phyloP scores from a whole-genome alignment of 2,329 filamentous ascomycete species.

The Stemphylium beticola region DNA sequence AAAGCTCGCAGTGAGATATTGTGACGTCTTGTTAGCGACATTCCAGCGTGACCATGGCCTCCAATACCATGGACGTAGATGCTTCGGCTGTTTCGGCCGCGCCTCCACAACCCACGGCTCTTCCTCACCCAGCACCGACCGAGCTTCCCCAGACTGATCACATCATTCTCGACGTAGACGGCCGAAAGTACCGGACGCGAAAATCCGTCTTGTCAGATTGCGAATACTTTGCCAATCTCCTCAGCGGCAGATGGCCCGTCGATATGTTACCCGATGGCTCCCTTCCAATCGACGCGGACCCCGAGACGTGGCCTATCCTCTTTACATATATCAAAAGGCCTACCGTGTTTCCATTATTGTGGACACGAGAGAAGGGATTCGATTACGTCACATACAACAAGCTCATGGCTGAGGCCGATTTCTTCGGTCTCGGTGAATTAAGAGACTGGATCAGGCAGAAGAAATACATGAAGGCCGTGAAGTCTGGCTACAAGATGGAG shows the following conservation, averaged over 20 bases:
- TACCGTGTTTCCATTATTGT: not conserved
- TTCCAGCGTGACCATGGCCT: not conserved
- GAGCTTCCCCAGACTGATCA: not conserved
- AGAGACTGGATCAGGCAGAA: not conserved
- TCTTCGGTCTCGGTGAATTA: not conserved
- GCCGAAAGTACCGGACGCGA: slow-evolving; percentile 2
- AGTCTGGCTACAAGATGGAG: not conserved
- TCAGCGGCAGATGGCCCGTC: not conserved
- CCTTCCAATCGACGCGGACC: not conserved
- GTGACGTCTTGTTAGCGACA: too few relatives aligned
- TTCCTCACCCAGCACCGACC: too few relatives aligned
- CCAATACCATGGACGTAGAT: not conserved
- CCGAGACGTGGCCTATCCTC: not conserved
- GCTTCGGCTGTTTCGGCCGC: not conserved
- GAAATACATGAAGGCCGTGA: not conserved
- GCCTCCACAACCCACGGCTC: not conserved
- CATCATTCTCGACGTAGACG: slow-evolving; percentile 13
- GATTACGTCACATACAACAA: not conserved
- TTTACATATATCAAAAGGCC: not conserved
- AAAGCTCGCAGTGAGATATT: too few relatives aligned
- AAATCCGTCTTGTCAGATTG: not conserved
- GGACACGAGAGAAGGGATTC: not conserved
- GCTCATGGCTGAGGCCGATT: not conserved
- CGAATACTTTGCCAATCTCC: not conserved
- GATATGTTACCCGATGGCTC: not conserved